Percentiles rank a stretch among this genome's conserved stretches.
Evolutionary conservation across 805 yeast genomes (phyloP).

Genomic region (Saturnispora silvae): DNA sequence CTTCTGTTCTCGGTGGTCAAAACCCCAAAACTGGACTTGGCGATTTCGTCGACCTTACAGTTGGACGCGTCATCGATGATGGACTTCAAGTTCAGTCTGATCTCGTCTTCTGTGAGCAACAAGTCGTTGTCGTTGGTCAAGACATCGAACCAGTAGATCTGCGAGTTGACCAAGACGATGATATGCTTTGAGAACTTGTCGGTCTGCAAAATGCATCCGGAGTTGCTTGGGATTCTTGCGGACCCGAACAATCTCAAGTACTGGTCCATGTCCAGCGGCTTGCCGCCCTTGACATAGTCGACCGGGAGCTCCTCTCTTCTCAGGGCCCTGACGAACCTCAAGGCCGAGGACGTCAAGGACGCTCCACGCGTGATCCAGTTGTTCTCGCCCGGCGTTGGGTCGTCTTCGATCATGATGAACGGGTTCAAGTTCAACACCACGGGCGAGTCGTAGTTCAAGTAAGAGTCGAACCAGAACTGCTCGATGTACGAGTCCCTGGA

Average conservation of each 20-base stretch:
- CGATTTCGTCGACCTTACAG: conserved; percentile 45
- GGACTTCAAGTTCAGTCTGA: conserved; percentile 62
- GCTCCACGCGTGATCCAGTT: conserved; percentile 76
- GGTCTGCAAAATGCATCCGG: conserved; percentile 79
- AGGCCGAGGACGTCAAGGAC: conserved; percentile 60
- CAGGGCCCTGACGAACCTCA: conserved; percentile 71
- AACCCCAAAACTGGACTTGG: conserved; percentile 76
- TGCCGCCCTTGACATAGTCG: conserved; percentile 52
- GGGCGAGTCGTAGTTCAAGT: conserved; percentile 76
- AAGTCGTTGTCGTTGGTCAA: conserved; percentile 63
- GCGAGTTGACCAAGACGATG: conserved; percentile 73
- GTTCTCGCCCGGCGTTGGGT: conserved; percentile 61
- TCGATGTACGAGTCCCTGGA: conserved; percentile 74
- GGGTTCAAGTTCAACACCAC: conserved; percentile 91
- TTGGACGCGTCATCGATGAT: conserved; percentile 63
- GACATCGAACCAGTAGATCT: conserved; percentile 93
- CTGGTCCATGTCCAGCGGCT: conserved; percentile 82
- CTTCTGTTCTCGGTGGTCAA: conserved; percentile 84
- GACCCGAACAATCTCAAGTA: conserved; percentile 81
- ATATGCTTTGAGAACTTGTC: conserved; percentile 70
- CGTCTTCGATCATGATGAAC: conserved; percentile 81
- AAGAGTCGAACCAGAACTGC: conserved; percentile 91
- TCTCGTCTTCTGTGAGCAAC: conserved; percentile 62
- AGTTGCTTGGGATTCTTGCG: conserved; percentile 70
- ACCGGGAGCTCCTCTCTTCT: conserved; percentile 64